phyloP scores from a whole-genome alignment of 495 filamentous ascomycete species.

The Xylaria longipes region DNA sequence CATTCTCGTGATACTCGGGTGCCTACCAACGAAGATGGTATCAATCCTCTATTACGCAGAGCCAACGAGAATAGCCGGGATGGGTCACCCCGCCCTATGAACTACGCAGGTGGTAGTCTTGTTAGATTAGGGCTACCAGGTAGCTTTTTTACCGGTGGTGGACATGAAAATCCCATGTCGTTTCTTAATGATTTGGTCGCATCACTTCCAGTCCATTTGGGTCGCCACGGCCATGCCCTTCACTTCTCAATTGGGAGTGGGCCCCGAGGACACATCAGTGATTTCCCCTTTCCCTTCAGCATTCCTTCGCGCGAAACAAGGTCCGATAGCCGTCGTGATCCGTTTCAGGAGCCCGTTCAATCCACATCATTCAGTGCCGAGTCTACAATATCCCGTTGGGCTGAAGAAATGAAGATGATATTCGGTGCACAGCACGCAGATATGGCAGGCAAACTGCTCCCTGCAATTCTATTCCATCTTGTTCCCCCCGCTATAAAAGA shows the following conservation, averaged over 20 bases:
- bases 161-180: slow-evolving; percentile 46
- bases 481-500: slow-evolving; percentile 85
- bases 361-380: slow-evolving; percentile 75
- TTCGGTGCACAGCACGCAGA: slow-evolving; percentile 73
- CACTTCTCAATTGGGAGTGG: slow-evolving; percentile 53
- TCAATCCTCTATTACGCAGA: slow-evolving; percentile 75
- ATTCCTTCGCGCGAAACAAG: slow-evolving; percentile 44
- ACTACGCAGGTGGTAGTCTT: slow-evolving; percentile 31
- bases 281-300: slow-evolving; percentile 45
- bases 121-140: slow-evolving; percentile 46
- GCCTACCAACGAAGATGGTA: slow-evolving; percentile 69
- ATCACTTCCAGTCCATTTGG: slow-evolving; percentile 37
- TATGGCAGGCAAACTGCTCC: slow-evolving; percentile 71
- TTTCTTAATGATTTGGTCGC: slow-evolving; percentile 52
- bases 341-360: slow-evolving; percentile 55
- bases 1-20: slow-evolving; percentile 38
- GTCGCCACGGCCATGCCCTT: slow-evolving; percentile 42
- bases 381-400: slow-evolving; percentile 78
- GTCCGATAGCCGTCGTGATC: slow-evolving; percentile 49
- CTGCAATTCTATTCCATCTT: slow-evolving; percentile 72
- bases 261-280: slow-evolving; percentile 43
- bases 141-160: slow-evolving; percentile 31
- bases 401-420: slow-evolving; percentile 86
- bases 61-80: slow-evolving; percentile 44
- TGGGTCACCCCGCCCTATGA: slow-evolving; percentile 39